phyloP scores from a whole-genome alignment of 371 early-diverging fungal species.

The Fennellomyces sp. region DNA sequence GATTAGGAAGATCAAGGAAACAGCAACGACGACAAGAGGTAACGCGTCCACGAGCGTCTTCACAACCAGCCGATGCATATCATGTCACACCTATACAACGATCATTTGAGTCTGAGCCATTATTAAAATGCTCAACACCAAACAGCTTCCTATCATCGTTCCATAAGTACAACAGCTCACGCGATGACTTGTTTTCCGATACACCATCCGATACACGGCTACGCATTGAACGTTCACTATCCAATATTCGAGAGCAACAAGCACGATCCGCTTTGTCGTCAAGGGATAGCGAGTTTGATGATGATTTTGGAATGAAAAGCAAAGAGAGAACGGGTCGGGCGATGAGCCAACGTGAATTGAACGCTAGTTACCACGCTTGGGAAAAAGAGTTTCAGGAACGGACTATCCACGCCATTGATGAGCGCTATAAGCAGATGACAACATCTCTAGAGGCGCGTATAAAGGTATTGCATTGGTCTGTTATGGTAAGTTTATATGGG shows the following conservation, averaged over 20 bases:
- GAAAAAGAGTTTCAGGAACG: neutral
- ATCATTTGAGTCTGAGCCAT: neutral
- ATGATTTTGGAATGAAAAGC: neutral
- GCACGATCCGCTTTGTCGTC: neutral
- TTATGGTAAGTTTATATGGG: no score
- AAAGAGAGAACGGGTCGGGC: neutral
- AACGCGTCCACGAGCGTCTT: no score
- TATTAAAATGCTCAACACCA: no score
- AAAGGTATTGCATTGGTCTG: neutral
- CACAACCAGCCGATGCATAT: no score
- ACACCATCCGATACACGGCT: conserved; percentile 12
- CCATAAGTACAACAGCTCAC: no score
- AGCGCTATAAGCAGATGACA: neutral
- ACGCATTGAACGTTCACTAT: conserved; percentile 13
- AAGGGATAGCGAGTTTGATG: neutral
- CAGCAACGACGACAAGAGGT: no score
- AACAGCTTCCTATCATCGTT: neutral
- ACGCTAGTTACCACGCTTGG: neutral
- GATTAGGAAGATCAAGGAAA: neutral
- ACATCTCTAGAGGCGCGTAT: neutral
- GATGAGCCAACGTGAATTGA: neutral
- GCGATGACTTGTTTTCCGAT: neutral
- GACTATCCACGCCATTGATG: neutral
- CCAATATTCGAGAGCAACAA: conserved; percentile 4
- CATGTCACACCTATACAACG: neutral